These are phyloP conservation scores for Cotoneaster glaucophyllus DNA, from an alignment of 306 rosid species.

Conservation along the genomic window DNA sequence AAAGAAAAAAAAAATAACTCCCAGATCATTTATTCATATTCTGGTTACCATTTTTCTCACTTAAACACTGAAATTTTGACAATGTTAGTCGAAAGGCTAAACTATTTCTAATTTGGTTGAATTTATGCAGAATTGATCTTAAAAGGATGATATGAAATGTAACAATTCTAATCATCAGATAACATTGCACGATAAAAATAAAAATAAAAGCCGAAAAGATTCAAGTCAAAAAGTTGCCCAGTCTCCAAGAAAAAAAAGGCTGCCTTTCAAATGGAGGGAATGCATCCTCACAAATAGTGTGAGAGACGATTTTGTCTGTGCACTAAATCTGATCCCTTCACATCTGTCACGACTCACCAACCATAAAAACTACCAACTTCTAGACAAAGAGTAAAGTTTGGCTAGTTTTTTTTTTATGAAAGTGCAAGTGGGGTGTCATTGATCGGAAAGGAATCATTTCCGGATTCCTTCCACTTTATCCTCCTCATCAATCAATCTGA, in stretches of 20 bases:
- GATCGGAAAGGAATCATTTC: too few species aligned
- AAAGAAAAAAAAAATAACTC: too few species aligned
- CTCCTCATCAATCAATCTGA: accelerated
- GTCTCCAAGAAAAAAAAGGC: too few species aligned
- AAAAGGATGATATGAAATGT: too few species aligned
- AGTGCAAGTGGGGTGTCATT: slow-evolving; percentile 15
- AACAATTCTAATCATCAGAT: too few species aligned
- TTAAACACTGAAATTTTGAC: too few species aligned
- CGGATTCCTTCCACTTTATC: accelerated
- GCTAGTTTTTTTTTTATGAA: background rate
- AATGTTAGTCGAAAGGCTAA: too few species aligned
- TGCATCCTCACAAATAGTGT: background rate
- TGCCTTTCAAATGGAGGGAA: background rate
- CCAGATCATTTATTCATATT: background rate
- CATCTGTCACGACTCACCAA: background rate
- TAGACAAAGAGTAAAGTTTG: background rate
- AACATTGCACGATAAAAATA: too few species aligned
- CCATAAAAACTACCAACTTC: background rate
- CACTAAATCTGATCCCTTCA: slow-evolving; percentile 12
- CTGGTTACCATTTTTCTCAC: background rate
- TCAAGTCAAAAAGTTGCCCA: background rate
- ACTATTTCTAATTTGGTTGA: too few species aligned
- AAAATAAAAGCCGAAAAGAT: too few species aligned
- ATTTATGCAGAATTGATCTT: too few species aligned
- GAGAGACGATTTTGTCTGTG: background rate